phyloP scores from a whole-genome alignment of 495 filamentous ascomycete genomes.

The Amniculicola lignicola region DNA sequence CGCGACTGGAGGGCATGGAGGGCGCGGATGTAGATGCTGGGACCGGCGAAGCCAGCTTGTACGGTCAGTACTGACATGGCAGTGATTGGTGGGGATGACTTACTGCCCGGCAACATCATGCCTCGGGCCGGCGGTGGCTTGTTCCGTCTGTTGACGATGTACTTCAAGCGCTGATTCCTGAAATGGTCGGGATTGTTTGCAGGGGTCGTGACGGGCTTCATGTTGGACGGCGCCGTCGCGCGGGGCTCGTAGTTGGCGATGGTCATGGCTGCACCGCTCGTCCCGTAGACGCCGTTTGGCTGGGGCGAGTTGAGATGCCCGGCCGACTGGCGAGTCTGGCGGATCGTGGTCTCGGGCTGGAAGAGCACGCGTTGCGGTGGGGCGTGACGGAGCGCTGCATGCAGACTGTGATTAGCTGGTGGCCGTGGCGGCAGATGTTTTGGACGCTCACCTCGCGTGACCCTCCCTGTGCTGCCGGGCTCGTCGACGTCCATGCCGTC shows the following conservation, averaged over 20 bases:
- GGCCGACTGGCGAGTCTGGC: conserved; percentile 57
- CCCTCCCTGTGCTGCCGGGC: conserved; percentile 56
- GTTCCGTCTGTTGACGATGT: conserved; percentile 27
- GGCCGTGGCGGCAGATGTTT: not conserved
- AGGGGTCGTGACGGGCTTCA: conserved; percentile 69
- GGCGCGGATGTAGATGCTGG: conserved; percentile 86
- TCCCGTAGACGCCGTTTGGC: conserved; percentile 36
- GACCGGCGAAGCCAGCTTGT: conserved; percentile 61
- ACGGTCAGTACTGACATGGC: not conserved
- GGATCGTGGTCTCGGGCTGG: conserved; percentile 66
- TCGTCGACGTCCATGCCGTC: conserved; percentile 60
- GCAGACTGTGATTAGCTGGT: not conserved
- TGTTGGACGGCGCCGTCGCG: conserved; percentile 52
- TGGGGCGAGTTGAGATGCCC: conserved; percentile 45
- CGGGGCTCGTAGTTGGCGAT: conserved; percentile 60
- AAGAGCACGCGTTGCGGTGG: conserved; percentile 78
- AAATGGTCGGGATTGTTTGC: conserved; percentile 64
- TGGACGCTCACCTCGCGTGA: conserved; percentile 52
- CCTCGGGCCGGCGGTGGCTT: conserved; percentile 37
- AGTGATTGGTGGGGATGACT: conserved; percentile 21
- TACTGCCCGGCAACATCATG: conserved; percentile 56
- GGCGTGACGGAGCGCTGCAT: conserved; percentile 66
- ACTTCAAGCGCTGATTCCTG: conserved; percentile 47
- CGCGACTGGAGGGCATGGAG: conserved; percentile 73
- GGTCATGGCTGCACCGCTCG: conserved; percentile 48